A percentile compares a stretch with the other conserved stretches of the same genome.
Conservation (phyloP, 768 basidiomycete species). For the Cyathus striatus region DNA sequence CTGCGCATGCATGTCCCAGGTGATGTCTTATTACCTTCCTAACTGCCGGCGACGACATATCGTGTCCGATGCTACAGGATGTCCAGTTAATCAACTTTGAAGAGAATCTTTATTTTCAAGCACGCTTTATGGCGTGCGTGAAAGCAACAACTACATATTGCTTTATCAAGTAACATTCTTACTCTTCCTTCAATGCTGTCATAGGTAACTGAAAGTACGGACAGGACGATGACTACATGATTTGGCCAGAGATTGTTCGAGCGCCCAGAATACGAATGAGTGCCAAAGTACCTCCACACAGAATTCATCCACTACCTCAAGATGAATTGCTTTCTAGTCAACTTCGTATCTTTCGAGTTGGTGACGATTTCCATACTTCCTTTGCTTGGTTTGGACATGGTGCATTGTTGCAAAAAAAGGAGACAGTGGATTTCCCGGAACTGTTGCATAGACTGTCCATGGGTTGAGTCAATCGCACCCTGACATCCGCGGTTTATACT, state of each 20-base stretch:
- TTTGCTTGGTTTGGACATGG: conserved; percentile 71
- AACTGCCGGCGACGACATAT: conserved; percentile 35
- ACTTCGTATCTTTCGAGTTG: conserved; percentile 36
- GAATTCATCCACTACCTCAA: conserved; percentile 57
- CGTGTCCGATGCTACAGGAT: conserved; percentile 40
- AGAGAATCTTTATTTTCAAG: conserved; percentile 59
- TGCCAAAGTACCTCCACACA: conserved; percentile 12
- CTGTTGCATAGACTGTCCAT: no score
- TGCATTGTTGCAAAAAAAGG: conserved; percentile 40
- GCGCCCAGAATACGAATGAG: conserved; percentile 39
- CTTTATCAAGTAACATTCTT: conserved; percentile 49
- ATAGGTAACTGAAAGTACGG: conserved; percentile 2
- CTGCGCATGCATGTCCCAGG: conserved; percentile 25
- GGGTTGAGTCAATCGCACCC: no score
- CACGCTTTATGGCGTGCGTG: conserved; percentile 55
- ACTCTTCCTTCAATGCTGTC: conserved; percentile 2
- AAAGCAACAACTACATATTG: conserved; percentile 47
- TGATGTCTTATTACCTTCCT: conserved; percentile 21
- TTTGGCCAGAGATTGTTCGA: conserved; percentile 52
- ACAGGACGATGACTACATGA: conserved; percentile 67
- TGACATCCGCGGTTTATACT: no score
- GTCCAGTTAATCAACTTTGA: conserved; percentile 50
- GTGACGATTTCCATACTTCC: conserved; percentile 38
- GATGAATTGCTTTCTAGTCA: conserved; percentile 55
- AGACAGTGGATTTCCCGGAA: conserved; percentile 40